Conservation (phyloP, 148 eudicot genomes). For the Rhododendron molle region DNA sequence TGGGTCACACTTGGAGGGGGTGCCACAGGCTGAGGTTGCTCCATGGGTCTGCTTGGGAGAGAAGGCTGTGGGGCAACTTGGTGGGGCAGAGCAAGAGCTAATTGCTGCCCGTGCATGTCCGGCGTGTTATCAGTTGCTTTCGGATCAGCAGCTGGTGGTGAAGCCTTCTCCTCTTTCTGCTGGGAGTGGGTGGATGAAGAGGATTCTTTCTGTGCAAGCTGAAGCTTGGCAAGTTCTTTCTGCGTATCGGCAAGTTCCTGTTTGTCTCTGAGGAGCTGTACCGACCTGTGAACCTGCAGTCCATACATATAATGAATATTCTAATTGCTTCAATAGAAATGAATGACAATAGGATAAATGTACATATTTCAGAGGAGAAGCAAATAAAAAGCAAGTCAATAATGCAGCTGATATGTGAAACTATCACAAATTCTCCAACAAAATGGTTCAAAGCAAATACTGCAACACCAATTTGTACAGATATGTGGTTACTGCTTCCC, state of each 20-base stretch:
- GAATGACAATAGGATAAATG: not conserved
- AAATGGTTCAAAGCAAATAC: not conserved
- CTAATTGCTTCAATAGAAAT: not conserved
- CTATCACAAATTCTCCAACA: not conserved
- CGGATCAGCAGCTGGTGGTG: conserved; percentile 42
- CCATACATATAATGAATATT: not conserved
- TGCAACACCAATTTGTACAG: not conserved
- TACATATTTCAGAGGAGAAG: not conserved
- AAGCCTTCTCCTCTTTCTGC: conserved; percentile 52
- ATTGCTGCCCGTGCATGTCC: conserved; percentile 59
- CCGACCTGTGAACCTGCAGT: conserved; percentile 85
- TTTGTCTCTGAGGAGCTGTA: conserved; percentile 93
- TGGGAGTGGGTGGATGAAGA: conserved; percentile 36
- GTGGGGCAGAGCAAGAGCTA: conserved; percentile 72
- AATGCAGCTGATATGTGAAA: not conserved
- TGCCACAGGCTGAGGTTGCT: conserved; percentile 39
- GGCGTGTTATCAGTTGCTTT: conserved; percentile 51
- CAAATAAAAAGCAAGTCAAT: not conserved
- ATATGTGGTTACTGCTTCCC: not conserved
- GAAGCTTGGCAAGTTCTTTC: conserved; percentile 91
- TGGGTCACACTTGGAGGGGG: conserved; percentile 45
- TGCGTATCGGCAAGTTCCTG: conserved; percentile 96
- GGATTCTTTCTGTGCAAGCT: conserved; percentile 81
- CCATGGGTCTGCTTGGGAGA: conserved; percentile 31
- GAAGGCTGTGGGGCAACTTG: conserved; percentile 55